Conservation (phyloP, 2,329 filamentous ascomycete genomes). For the Penicillium digitatum region DNA sequence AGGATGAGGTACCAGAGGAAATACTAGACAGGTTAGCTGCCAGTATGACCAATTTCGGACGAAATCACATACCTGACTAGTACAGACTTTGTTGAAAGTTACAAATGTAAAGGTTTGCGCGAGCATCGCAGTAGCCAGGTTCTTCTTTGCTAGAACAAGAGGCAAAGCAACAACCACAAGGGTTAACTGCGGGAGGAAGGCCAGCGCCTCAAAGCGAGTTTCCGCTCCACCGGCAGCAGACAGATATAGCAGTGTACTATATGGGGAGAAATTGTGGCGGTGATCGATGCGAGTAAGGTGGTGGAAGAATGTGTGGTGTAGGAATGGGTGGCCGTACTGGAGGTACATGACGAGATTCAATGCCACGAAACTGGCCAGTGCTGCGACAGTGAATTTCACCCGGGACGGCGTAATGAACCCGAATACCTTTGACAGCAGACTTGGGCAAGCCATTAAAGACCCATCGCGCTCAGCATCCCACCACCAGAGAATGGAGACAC, state of each 20-base stretch:
- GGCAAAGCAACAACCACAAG: conserved; percentile 75
- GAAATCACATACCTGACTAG: conserved; percentile 69
- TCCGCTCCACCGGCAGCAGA: conserved; percentile 60
- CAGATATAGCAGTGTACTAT: conserved; percentile 87
- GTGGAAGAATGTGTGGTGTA: conserved; percentile 88
- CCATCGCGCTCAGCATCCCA: conserved; percentile 31
- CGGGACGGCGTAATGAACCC: conserved; percentile 40
- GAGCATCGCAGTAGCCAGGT: conserved; percentile 79
- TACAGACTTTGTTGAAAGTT: conserved; percentile 98
- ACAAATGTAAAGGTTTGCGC: conserved; percentile 97
- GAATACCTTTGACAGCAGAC: conserved; percentile 17
- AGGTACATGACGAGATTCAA: conserved; percentile 77
- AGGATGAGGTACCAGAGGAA: conserved; percentile 98
- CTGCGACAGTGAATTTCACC: conserved; percentile 49
- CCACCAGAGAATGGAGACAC: conserved; percentile 52
- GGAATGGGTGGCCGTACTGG: conserved; percentile 72
- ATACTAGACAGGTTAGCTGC: conserved; percentile 58
- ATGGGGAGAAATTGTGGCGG: conserved; percentile 96
- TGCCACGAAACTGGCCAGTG: conserved; percentile 66
- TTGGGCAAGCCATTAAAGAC: background rate
- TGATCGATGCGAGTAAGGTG: conserved; percentile 92
- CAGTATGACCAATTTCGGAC: background rate
- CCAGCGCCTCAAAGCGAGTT: conserved; percentile 65
- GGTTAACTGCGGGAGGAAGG: conserved; percentile 82
- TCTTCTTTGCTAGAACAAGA: conserved; percentile 70